Percentiles rank a stretch among this genome's conserved stretches.
These are phyloP conservation scores for Claviceps spartinae DNA, from an alignment of 2,329 filamentous ascomycete species.

Conservation along the genomic window DNA sequence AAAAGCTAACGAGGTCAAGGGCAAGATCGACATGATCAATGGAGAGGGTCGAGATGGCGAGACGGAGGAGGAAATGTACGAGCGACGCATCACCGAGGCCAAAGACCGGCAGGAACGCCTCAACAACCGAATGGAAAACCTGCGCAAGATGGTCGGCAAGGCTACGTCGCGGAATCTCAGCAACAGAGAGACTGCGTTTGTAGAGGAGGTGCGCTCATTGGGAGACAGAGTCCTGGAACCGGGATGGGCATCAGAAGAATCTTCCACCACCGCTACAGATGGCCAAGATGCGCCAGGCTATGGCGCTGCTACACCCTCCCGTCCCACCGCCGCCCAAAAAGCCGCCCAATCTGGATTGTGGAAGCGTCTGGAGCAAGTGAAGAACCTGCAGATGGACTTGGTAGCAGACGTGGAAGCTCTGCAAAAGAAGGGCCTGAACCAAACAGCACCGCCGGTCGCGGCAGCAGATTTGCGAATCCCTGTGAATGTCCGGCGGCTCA, in stretches of 20 bases:
- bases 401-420: conserved; percentile 35
- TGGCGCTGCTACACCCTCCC: no score
- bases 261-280: background rate
- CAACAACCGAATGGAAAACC: conserved; percentile 42
- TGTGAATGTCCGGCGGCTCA: conserved; percentile 45
- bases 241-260: conserved; percentile 5
- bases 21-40: conserved; percentile 50
- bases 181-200: conserved; percentile 31
- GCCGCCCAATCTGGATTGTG: conserved; percentile 3
- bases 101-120: conserved; percentile 43
- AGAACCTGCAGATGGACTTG: conserved; percentile 35
- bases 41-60: conserved; percentile 34
- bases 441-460: conserved; percentile 16
- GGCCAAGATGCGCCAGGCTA: background rate
- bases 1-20: conserved; percentile 51
- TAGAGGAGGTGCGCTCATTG: conserved; percentile 37
- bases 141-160: conserved; percentile 33
- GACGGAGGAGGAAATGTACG: conserved; percentile 41
- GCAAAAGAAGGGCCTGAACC: conserved; percentile 17
- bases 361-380: conserved; percentile 18
- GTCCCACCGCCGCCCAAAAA: background rate
- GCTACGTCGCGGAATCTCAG: conserved; percentile 28
- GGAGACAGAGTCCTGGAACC: conserved; percentile 34
- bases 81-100: conserved; percentile 41
- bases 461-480: conserved; percentile 39